These are phyloP conservation scores for Tylopilus vinaceipallidus DNA, from an alignment of 768 basidiomycete species.

Conservation along the genomic window DNA sequence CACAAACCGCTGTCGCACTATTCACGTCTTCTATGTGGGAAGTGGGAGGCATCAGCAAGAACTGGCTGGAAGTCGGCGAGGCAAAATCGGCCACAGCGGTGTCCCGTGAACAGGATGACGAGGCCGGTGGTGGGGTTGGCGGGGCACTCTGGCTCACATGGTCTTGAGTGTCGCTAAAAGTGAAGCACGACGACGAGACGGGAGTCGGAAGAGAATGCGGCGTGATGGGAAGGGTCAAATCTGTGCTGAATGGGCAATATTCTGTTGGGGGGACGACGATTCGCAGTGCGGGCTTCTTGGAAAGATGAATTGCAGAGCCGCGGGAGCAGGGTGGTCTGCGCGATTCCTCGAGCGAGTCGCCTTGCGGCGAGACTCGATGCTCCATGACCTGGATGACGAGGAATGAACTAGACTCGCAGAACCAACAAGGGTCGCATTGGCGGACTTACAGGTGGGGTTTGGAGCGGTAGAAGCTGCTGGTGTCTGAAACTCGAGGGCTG, in stretches of 20 bases:
- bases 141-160: conserved; percentile 4
- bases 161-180: conserved; percentile 18
- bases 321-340: conserved; percentile 1
- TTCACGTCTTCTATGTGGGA: conserved; percentile 12
- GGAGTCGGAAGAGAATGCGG: conserved; percentile 26
- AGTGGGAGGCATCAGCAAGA: conserved; percentile 27
- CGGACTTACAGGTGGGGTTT: conserved; percentile 2
- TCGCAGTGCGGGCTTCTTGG: conserved; percentile 26
- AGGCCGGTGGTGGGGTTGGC: conserved; percentile 7
- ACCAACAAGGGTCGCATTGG: neutral
- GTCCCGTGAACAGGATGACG: conserved; percentile 5
- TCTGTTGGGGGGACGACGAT: conserved; percentile 34
- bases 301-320: conserved; percentile 11
- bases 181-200: conserved; percentile 29
- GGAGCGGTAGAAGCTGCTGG: neutral
- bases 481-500: neutral
- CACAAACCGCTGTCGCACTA: conserved; percentile 9
- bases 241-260: conserved; percentile 33
- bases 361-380: neutral
- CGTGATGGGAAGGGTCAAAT: conserved; percentile 30
- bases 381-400: conserved; percentile 18
- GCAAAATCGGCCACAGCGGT: conserved; percentile 13
- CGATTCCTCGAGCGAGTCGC: conserved; percentile 17
- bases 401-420: neutral
- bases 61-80: conserved; percentile 30